A percentile compares a stretch with the other conserved stretches of the same genome.
Conservation (phyloP, 1,284 basidiomycete genomes). For the Cutaneotrichosporon spelunceum region DNA sequence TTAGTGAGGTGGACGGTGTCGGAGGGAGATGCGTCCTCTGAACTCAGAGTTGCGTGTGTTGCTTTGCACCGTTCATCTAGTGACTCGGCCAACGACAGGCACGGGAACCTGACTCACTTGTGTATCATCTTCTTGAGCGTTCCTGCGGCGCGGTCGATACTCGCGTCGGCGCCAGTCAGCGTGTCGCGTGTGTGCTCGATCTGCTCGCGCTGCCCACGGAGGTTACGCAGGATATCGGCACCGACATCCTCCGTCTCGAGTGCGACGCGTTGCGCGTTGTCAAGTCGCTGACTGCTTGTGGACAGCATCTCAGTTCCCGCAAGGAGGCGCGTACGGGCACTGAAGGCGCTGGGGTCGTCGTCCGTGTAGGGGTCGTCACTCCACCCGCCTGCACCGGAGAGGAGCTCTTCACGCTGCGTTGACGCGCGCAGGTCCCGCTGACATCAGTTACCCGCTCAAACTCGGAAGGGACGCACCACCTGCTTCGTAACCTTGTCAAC, state of each 20-base stretch:
- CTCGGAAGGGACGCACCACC: conserved; percentile 50
- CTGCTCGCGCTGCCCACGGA: conserved; percentile 87
- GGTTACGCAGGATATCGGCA: conserved; percentile 81
- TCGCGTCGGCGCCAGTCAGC: conserved; percentile 58
- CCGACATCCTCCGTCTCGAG: conserved; percentile 96
- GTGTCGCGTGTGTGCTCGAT: conserved; percentile 85
- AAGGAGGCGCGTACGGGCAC: conserved; percentile 69
- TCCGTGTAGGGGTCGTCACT: conserved; percentile 70
- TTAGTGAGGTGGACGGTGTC: not conserved
- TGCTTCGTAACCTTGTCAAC: conserved; percentile 74
- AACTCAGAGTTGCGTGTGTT: not conserved
- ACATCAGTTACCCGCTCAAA: conserved; percentile 6
- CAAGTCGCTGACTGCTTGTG: conserved; percentile 73
- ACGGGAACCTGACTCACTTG: too few relatives aligned
- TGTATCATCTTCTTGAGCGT: conserved; percentile 62
- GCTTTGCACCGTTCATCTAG: not conserved
- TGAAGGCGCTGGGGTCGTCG: conserved; percentile 43
- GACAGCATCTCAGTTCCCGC: conserved; percentile 70
- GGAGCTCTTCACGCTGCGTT: conserved; percentile 53
- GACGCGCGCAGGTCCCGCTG: conserved; percentile 53
- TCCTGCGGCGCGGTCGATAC: conserved; percentile 59
- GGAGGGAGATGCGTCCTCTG: not conserved
- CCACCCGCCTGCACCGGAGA: conserved; percentile 57
- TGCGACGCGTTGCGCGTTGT: conserved; percentile 87
- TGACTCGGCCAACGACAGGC: not conserved